Percentiles rank a stretch among this genome's conserved stretches.
Evolutionary conservation across 768 basidiomycete species (phyloP).

Genomic region (Tubosaeta sp.): DNA sequence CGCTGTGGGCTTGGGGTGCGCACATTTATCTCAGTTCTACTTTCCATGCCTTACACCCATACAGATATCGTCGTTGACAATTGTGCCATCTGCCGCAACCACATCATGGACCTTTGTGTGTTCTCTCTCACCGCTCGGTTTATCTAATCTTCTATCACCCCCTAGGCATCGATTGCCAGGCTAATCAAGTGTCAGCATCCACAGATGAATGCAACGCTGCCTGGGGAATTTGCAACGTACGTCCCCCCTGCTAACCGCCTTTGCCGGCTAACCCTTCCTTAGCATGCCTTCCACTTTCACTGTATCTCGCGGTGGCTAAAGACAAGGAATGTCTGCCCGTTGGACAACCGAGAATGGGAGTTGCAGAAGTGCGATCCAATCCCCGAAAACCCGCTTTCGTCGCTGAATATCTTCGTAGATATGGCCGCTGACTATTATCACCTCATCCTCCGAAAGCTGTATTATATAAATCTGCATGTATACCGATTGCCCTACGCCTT

Average conservation of each 20-base stretch:
- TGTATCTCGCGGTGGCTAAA: constrained; percentile 99
- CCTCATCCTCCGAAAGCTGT: constrained; percentile 7
- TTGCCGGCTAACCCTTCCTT: constrained; percentile 2
- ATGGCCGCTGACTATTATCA: constrained; percentile 35
- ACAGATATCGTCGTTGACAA: constrained; percentile 98
- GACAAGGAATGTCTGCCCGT: constrained; percentile 91
- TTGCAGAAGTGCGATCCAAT: constrained; percentile 77
- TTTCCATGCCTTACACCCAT: constrained; percentile 9
- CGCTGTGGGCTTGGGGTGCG: constrained; percentile 98
- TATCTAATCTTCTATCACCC: constrained; percentile 4
- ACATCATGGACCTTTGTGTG: constrained; percentile 99
- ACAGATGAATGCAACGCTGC: constrained; percentile 97
- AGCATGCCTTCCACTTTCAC: constrained; percentile 99
- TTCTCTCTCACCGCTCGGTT: constrained; percentile 6
- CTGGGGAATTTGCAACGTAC: constrained; percentile 98
- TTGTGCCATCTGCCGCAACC: constrained; percentile 99
- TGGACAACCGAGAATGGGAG: constrained; percentile 97
- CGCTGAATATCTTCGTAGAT: constrained; percentile 25
- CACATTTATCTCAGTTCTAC: background rate
- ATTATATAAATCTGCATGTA: constrained; percentile 17
- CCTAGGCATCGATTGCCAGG: constrained; percentile 98
- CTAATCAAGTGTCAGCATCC: constrained; percentile 95
- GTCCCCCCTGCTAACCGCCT: background rate
- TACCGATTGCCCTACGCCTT: constrained; percentile 5
- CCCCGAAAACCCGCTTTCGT: background rate